Conservation (phyloP, 2,329 filamentous ascomycete species). For the Beauveria australis region DNA sequence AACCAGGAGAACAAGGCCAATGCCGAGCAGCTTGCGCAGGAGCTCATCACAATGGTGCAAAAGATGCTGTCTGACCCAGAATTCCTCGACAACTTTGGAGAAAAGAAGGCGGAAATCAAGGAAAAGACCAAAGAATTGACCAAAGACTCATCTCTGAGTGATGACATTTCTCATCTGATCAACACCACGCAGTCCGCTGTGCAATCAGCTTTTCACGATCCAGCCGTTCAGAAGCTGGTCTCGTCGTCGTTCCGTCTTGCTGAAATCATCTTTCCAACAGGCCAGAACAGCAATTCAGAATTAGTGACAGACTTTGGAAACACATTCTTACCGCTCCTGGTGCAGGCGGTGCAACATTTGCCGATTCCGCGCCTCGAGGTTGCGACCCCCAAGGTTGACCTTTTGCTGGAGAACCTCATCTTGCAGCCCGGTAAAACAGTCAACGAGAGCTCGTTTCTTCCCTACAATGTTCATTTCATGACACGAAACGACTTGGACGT, state of each 20-base stretch:
- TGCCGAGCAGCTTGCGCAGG: conserved; percentile 68
- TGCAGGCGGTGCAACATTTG: conserved; percentile 74
- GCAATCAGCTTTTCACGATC: conserved; percentile 60
- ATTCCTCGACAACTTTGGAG: conserved; percentile 69
- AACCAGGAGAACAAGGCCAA: conserved; percentile 69
- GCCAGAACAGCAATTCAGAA: conserved; percentile 27
- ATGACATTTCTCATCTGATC: conserved; percentile 67
- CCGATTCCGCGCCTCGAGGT: conserved; percentile 89
- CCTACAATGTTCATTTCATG: conserved; percentile 71
- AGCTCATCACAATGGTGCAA: conserved; percentile 67
- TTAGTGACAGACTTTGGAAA: conserved; percentile 36
- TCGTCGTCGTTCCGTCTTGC: conserved; percentile 60
- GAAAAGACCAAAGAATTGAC: conserved; percentile 54
- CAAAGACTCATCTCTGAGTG: conserved; percentile 57
- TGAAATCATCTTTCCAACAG: conserved; percentile 58
- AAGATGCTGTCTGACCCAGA: conserved; percentile 76
- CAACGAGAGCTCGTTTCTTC: conserved; percentile 82
- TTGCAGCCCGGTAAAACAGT: conserved; percentile 79
- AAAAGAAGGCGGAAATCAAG: conserved; percentile 43
- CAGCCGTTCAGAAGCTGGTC: conserved; percentile 61
- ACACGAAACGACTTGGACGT: conserved; percentile 84
- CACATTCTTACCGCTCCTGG: conserved; percentile 68
- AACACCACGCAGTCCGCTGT: conserved; percentile 61
- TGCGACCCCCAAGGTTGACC: conserved; percentile 71
- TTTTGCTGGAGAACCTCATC: conserved; percentile 84